These are phyloP conservation scores for Coniophora puteana DNA, from an alignment of 1,284 basidiomycete genomes.

Conservation along the genomic window DNA sequence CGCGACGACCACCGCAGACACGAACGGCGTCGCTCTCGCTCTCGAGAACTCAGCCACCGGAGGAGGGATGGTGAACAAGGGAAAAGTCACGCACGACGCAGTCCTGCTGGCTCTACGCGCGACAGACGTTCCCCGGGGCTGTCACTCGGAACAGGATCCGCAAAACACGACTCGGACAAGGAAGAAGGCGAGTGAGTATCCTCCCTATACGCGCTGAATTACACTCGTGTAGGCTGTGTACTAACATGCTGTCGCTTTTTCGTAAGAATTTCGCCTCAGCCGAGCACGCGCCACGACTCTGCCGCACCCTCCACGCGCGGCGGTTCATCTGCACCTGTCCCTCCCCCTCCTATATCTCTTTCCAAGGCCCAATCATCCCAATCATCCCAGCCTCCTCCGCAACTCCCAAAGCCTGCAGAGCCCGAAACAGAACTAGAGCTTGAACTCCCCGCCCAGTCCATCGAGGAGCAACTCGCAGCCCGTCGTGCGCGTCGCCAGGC, in stretches of 20 bases:
- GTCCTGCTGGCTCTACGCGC: conserved; percentile 10
- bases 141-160: conserved; percentile 15
- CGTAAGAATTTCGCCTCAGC: conserved; percentile 58
- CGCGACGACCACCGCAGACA: conserved; percentile 29
- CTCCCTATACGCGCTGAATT: conserved; percentile 18
- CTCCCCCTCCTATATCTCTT: too few species aligned
- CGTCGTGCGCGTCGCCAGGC: conserved; percentile 80
- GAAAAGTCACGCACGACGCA: conserved; percentile 23
- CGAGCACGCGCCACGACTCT: conserved; percentile 29
- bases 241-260: conserved; percentile 8
- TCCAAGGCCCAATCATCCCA: conserved; percentile 14
- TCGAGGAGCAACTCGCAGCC: conserved; percentile 73
- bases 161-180: conserved; percentile 48
- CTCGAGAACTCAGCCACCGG: conserved; percentile 22
- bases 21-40: conserved; percentile 23
- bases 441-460: conserved; percentile 54
- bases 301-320: conserved; percentile 22
- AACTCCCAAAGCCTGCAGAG: conserved; percentile 26
- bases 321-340: too few species aligned
- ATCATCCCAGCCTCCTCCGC: too few species aligned
- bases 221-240: too few species aligned
- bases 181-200: conserved; percentile 80
- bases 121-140: conserved; percentile 11
- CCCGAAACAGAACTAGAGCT: conserved; percentile 51
- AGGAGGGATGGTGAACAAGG: conserved; percentile 25